Evolutionary conservation across 78 protist genomes (phyloP), one percentile per base, ranked within the genome.

Genomic region (Acrasis kona): DNA sequence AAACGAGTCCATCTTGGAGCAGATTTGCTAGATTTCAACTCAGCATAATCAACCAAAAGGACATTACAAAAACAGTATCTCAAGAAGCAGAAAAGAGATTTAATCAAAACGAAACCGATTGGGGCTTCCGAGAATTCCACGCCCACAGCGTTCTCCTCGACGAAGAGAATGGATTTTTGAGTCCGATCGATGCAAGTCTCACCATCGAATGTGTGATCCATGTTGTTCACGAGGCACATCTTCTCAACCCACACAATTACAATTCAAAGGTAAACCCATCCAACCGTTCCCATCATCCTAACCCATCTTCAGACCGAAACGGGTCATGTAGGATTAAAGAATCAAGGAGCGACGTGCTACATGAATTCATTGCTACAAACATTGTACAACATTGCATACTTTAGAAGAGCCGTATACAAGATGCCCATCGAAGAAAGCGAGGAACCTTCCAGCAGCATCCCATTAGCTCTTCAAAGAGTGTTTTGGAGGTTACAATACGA

Each of bases 331-430:
- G 95, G 95, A 9, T 72, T 91, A 7, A 29, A 65, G 27, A 91
- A 91, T 76, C 95, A 91, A 57, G 70, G 87, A 1, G 89, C 92
- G 6, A 89, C 96, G 32, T 89, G 93, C 79, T 92, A 92, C 88
- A 77, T 87, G 84, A 89, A 89, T 80, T 79, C 90, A 2, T 65
- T 82, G 30, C 74, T 92, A 39, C 96, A 92, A 78, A 1, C 91
- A 31, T 81, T 91, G 35, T 83, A 38, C 71, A 86, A 84, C 82
- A 74, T 87, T 2, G 76, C 85, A n/a, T 35, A 3, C 0, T 79
- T 93, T 38, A 65, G 78, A 10, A 9, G 31, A 31, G 5, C 3
- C 5, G 31, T 77, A 5, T 77, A 67, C 64, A 8, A 3, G 6
- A 76, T 76, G 29, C 7, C 19, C 29, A 6, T 2, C 10, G 2